These are phyloP conservation scores for Claviceps lovelessii DNA, from an alignment of 2,329 filamentous ascomycete genomes.

Conservation along the genomic window DNA sequence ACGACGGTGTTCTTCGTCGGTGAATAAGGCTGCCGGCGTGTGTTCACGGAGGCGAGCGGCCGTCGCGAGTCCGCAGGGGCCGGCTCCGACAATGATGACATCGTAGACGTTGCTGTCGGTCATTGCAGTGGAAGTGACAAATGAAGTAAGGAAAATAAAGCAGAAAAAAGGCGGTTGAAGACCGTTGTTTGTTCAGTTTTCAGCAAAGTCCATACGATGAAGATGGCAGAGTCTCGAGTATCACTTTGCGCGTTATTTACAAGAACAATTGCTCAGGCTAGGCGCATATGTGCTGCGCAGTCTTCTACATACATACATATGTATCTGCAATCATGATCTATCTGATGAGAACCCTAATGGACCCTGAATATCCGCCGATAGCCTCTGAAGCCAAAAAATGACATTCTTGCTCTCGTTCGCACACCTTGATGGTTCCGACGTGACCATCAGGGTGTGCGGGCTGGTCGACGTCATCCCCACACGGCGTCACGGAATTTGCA, in stretches of 20 bases:
- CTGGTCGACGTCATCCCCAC: not conserved
- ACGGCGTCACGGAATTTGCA: not conserved
- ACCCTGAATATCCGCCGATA: not conserved
- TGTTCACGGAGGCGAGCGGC: constrained; percentile 58
- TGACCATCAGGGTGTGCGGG: constrained; percentile 5
- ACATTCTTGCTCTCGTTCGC: too few species aligned
- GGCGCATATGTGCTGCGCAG: not conserved
- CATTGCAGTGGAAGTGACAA: not conserved
- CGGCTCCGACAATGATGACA: constrained; percentile 59
- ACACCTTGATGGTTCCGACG: constrained; percentile 4
- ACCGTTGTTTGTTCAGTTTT: not conserved
- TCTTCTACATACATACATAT: not conserved
- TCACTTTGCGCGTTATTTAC: not conserved
- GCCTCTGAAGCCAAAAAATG: not conserved
- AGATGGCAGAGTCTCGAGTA: not conserved
- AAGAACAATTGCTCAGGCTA: not conserved
- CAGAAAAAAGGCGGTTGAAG: too few species aligned
- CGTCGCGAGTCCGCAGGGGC: constrained; percentile 60
- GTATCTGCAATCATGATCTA: not conserved
- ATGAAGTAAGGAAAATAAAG: not conserved
- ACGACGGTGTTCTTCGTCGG: constrained; percentile 68
- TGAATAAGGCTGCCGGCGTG: constrained; percentile 66
- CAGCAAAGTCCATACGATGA: not conserved
- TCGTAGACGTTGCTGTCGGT: constrained; percentile 34
- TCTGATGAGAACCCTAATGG: not conserved